A percentile compares a stretch with the other conserved stretches of the same genome.
These are phyloP conservation scores for Capsella rubella DNA, from an alignment of 441 rosid genomes.

Conservation along the genomic window DNA sequence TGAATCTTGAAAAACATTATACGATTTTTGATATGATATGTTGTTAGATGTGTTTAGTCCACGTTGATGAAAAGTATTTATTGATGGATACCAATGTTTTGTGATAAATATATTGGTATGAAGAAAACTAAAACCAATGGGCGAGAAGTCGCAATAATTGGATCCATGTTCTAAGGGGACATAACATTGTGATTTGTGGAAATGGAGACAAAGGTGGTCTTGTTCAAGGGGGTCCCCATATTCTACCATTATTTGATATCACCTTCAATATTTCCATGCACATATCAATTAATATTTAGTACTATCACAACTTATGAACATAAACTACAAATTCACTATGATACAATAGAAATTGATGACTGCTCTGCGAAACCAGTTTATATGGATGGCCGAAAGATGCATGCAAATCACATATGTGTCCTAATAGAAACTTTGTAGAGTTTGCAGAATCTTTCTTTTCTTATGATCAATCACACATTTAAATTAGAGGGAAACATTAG, in stretches of 20 bases:
- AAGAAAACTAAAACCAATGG: conserved; percentile 9
- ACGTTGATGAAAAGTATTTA: conserved; percentile 27
- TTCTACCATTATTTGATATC: conserved; percentile 24
- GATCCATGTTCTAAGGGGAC: conserved; percentile 38
- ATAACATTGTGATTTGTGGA: conserved; percentile 21
- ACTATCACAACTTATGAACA: neutral
- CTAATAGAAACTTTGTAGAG: neutral
- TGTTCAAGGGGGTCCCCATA: conserved; percentile 38
- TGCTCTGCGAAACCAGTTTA: neutral
- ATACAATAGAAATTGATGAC: neutral
- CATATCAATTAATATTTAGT: neutral
- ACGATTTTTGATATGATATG: conserved; percentile 15
- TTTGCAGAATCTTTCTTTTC: neutral
- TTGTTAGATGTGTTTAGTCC: conserved; percentile 21
- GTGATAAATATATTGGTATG: conserved; percentile 13
- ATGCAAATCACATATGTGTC: neutral
- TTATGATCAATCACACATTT: neutral
- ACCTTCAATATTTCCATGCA: conserved; percentile 8
- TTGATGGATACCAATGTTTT: neutral
- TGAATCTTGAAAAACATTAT: neutral
- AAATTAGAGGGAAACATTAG: neutral
- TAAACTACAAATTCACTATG: neutral
- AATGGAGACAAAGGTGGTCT: conserved; percentile 36
- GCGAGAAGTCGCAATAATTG: conserved; percentile 23
- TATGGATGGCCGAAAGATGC: neutral